Percentiles rank a stretch among this genome's conserved stretches.
Conservation (phyloP, 2,329 filamentous ascomycete species). For the Cladosporium phlei region DNA sequence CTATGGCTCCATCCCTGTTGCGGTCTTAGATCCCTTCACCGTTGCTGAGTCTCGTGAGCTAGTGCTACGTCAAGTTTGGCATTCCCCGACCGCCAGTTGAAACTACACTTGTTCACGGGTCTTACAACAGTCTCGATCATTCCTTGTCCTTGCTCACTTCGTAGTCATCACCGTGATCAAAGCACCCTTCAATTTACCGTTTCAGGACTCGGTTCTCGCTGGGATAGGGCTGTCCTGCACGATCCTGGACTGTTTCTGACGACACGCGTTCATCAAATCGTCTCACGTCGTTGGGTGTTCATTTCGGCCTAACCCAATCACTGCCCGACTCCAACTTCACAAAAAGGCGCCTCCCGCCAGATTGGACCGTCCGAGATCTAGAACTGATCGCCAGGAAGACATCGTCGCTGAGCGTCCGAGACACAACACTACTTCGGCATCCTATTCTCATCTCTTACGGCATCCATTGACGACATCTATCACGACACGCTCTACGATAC, state of each 20-base stretch:
- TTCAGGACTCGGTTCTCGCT: conserved; percentile 10
- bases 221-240: conserved; percentile 12
- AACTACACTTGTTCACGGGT: conserved; percentile 18
- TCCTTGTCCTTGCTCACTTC: conserved; percentile 4
- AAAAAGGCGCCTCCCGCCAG: conserved; percentile 5
- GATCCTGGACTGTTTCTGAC: conserved; percentile 13
- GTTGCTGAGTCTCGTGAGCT: conserved; percentile 21
- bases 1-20: conserved; percentile 4
- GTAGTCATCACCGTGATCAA: conserved; percentile 6
- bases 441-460: not conserved
- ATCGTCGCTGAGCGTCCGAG: not conserved
- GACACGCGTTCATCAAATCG: conserved; percentile 15
- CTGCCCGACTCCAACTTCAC: conserved; percentile 2
- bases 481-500: conserved; percentile 1
- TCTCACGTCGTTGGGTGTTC: conserved; percentile 11
- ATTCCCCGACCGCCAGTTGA: conserved; percentile 25
- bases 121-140: conserved; percentile 13
- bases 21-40: conserved; percentile 17
- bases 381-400: conserved; percentile 3
- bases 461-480: not conserved
- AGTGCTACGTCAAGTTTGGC: conserved; percentile 24
- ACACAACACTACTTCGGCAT: not conserved
- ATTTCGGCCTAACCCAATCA: conserved; percentile 11
- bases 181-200: conserved; percentile 5
- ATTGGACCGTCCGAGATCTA: conserved; percentile 2